These are phyloP conservation scores for Patellaria atrata DNA, from an alignment of 495 filamentous ascomycete species.

Conservation along the genomic window DNA sequence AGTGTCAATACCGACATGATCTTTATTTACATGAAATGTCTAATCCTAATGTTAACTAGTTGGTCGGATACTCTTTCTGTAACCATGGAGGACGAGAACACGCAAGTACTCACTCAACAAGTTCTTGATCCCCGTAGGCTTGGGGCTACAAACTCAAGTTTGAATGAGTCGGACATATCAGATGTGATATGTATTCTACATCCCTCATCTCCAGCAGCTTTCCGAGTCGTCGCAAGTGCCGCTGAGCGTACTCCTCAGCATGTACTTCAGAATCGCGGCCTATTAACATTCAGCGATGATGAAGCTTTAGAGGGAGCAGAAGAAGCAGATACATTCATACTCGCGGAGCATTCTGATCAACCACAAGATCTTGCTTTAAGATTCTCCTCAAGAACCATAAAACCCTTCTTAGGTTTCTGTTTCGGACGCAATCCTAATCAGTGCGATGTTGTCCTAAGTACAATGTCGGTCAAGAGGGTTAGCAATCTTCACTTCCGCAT, in stretches of 20 bases:
- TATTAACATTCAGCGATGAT: slow-evolving; percentile 7
- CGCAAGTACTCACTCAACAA: slow-evolving; percentile 65
- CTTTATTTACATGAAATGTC: too few relatives aligned
- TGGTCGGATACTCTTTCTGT: too few relatives aligned
- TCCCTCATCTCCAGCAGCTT: slow-evolving; percentile 58
- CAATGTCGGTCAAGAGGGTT: slow-evolving; percentile 45
- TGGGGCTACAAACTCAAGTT: slow-evolving; percentile 60
- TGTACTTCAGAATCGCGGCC: slow-evolving; percentile 31
- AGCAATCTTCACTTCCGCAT: slow-evolving; percentile 91
- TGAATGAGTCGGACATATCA: slow-evolving; percentile 63
- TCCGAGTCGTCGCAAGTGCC: slow-evolving; percentile 46
- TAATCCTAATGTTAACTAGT: too few relatives aligned
- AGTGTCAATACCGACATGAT: too few relatives aligned
- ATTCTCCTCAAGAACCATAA: slow-evolving; percentile 54
- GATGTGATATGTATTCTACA: slow-evolving; percentile 85
- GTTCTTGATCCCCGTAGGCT: slow-evolving; percentile 64
- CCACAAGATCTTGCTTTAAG: slow-evolving; percentile 57
- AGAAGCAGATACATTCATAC: slow-evolving; percentile 38
- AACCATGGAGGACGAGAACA: slow-evolving; percentile 30
- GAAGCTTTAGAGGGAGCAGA: slow-evolving; percentile 31
- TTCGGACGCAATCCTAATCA: slow-evolving; percentile 63
- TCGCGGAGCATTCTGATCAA: too few relatives aligned
- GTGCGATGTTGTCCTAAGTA: slow-evolving; percentile 53
- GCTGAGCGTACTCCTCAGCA: slow-evolving; percentile 39
- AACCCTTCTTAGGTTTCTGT: slow-evolving; percentile 52